phyloP scores from a whole-genome alignment of 257 asterid species.

The Hygrophila difformis region DNA sequence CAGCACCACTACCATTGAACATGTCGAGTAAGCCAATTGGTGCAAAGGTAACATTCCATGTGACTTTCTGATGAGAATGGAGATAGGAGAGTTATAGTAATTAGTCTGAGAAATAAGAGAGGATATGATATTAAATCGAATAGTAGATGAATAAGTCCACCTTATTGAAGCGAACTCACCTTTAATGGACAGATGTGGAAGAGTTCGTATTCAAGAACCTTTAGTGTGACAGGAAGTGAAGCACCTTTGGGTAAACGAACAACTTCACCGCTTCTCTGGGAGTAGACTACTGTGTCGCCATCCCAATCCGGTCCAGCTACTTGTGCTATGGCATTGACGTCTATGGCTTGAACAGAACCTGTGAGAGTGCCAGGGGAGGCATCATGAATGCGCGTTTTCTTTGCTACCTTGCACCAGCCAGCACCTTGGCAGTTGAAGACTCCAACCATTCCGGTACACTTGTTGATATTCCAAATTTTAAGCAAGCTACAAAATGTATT shows the following conservation, averaged over 20 bases:
- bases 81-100: neutral
- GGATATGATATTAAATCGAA: neutral
- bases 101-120: neutral
- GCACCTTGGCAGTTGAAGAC: slow-evolving; percentile 94
- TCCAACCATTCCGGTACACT: slow-evolving; percentile 73
- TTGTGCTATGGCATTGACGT: slow-evolving; percentile 54
- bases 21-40: slow-evolving; percentile 82
- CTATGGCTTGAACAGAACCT: slow-evolving; percentile 54
- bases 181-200: slow-evolving; percentile 77
- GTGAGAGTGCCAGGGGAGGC: slow-evolving; percentile 82
- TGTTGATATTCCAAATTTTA: slow-evolving; percentile 80
- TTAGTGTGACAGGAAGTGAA: slow-evolving; percentile 71
- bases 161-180: slow-evolving; percentile 30
- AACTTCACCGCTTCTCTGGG: slow-evolving; percentile 52
- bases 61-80: slow-evolving; percentile 34
- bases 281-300: slow-evolving; percentile 62
- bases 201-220: slow-evolving; percentile 76
- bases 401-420: slow-evolving; percentile 79
- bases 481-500: slow-evolving; percentile 56
- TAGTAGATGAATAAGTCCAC: no score
- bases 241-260: slow-evolving; percentile 59
- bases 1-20: slow-evolving; percentile 81
- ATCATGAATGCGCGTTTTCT: slow-evolving; percentile 79
- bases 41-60: slow-evolving; percentile 38
- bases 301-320: slow-evolving; percentile 67